These are phyloP conservation scores for Ceratocystis destructans DNA, from an alignment of 2,329 filamentous ascomycete species.

Conservation along the genomic window DNA sequence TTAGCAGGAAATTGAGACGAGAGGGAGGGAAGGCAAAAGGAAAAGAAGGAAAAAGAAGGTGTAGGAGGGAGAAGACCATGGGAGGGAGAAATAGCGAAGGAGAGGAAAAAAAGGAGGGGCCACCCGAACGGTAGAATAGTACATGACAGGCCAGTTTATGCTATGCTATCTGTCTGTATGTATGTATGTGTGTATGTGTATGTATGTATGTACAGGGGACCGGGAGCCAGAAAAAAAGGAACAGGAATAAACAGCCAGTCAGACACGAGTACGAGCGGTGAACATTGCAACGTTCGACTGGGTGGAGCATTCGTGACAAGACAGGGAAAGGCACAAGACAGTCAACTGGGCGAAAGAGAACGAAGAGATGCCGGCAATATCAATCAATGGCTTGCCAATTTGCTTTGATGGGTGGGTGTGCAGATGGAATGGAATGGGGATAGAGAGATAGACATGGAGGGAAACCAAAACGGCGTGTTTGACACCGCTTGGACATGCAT, in stretches of 20 bases:
- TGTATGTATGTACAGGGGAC: background rate
- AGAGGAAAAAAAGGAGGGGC: conserved; percentile 7
- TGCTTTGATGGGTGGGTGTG: background rate
- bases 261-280: conserved; percentile 5
- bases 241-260: conserved; percentile 6
- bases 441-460: background rate
- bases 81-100: background rate
- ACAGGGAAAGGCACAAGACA: background rate
- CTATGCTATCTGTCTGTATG: background rate
- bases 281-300: background rate
- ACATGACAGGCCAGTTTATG: background rate
- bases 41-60: background rate
- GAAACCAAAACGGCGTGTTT: background rate
- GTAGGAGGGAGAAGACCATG: background rate
- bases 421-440: background rate
- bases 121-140: background rate
- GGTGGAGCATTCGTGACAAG: conserved; percentile 1
- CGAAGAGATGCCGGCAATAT: background rate
- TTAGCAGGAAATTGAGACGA: background rate
- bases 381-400: background rate
- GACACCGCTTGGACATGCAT: background rate
- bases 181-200: background rate
- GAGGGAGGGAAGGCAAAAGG: background rate
- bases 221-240: background rate
- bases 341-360: background rate